A percentile compares a stretch with the other conserved stretches of the same genome.
Evolutionary conservation across 345 rosid genomes (phyloP).

Genomic region (sweet orange (Citrus sinensis)): DNA sequence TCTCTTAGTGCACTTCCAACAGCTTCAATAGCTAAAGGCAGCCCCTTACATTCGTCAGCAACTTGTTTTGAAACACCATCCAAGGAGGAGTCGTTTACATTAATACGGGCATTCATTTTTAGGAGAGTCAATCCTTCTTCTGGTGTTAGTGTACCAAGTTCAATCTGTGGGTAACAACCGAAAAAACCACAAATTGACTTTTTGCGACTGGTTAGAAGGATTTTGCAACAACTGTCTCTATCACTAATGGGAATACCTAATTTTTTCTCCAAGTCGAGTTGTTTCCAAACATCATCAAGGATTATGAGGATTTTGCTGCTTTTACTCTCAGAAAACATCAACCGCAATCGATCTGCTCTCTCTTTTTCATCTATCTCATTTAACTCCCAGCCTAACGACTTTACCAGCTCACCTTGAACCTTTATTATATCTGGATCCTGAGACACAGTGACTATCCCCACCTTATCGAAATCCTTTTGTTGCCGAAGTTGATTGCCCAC

Average conservation of each 20-base stretch:
- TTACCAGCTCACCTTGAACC: too few relatives aligned
- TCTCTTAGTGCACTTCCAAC: background rate
- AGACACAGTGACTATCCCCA: too few relatives aligned
- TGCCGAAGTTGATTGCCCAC: too few relatives aligned
- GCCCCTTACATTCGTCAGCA: background rate
- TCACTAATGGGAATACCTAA: background rate
- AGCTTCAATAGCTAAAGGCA: background rate
- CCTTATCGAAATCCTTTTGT: rapidly evolving
- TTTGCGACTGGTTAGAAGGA: background rate
- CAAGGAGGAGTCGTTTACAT: rapidly evolving
- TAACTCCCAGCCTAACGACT: too few relatives aligned
- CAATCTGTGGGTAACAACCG: rapidly evolving
- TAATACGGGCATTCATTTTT: rapidly evolving
- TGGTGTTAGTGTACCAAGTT: rapidly evolving
- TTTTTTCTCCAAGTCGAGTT: background rate
- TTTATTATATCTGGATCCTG: too few relatives aligned
- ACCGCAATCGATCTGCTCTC: too few relatives aligned
- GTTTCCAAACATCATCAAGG: background rate
- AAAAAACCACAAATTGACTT: too few relatives aligned
- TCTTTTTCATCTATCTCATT: too few relatives aligned
- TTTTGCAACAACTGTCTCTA: background rate
- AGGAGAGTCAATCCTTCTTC: background rate
- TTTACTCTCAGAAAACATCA: background rate
- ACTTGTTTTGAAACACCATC: rapidly evolving
- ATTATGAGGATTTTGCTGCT: background rate